Conservation (phyloP, 164 flowering plant species). For the Magnolia changhungtana region DNA sequence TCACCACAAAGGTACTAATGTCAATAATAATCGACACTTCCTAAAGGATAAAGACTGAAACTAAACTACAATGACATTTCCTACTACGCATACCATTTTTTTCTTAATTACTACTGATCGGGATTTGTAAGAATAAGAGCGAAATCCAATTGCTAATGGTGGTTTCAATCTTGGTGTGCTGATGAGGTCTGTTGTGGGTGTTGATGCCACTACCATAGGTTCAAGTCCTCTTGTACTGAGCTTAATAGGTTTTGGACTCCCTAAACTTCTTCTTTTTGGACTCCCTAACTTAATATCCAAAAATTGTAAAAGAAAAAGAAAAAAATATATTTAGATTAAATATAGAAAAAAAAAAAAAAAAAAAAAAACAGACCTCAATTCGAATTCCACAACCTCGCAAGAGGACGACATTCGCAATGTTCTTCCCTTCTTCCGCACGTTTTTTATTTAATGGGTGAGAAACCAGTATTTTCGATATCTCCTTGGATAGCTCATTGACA, state of each 20-base stretch:
- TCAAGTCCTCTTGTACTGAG: background rate
- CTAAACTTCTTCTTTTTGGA: too few species aligned
- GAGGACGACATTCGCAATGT: constrained; percentile 84
- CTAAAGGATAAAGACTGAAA: too few species aligned
- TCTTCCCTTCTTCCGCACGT: constrained; percentile 80
- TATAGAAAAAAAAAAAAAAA: background rate
- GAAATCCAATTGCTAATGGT: too few species aligned
- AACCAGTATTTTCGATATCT: constrained; percentile 69
- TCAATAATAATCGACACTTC: too few species aligned
- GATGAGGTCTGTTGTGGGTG: background rate
- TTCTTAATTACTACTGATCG: too few species aligned
- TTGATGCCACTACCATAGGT: too few species aligned
- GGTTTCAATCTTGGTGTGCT: too few species aligned
- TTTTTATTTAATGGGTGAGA: constrained; percentile 80
- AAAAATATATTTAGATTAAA: too few species aligned
- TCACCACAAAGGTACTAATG: too few species aligned
- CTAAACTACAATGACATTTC: too few species aligned
- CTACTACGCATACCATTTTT: too few species aligned
- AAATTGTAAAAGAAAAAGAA: background rate
- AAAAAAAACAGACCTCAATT: constrained; percentile 59
- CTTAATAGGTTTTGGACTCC: background rate
- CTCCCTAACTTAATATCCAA: background rate
- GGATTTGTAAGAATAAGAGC: too few species aligned
- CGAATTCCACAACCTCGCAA: constrained; percentile 96
- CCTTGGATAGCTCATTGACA: constrained; percentile 89